Base-by-base conservation (phyloP, 164 flowering plant genomes). In the Chloranthus sessilifolius region DNA sequence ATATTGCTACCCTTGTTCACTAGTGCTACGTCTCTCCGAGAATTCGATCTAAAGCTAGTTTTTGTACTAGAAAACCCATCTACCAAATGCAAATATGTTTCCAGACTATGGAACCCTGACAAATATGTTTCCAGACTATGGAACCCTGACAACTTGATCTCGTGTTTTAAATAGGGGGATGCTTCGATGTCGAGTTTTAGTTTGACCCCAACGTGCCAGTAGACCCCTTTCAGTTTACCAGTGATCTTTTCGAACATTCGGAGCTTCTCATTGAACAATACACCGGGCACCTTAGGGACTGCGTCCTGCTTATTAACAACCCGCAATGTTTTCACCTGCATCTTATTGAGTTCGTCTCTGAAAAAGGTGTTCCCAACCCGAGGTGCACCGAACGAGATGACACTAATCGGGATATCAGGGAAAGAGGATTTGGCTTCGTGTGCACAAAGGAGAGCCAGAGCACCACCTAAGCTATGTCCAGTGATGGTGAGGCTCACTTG, bases 381-480 rank as follows among this genome's bases (percentile, higher is more conserved):
- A 0, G 95, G 95, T 0, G 78, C 80, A 0, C 74, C 95, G n/a
- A 78, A 85, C 0, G 89, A 73, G 31, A 85, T 20, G 14, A 80
- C 87, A 14, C 61, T 70, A 10, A 80, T 54, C 1, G 69, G 66
- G 0, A 80, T 52, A 25, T 34, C 52, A 0, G 82, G 79, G 24
- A 70, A 10, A 0, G 58, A 8, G 0, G 33, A 5, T 0, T 74
- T 78, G 1, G 79, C 78, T 26, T 85, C 81, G 15, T 80, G 63
- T 1, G 86, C 75, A 26, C 66, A 76, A 16, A 85, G 70, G 1
- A 80, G 73, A 25, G 81, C 82, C 46, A 81, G 48, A 8, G 94
- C 83, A 20, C 81, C 86, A 25, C 88, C 94, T 0, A 85, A 41
- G 58, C 95, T 80, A 25, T 85, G 95, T 3, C 95, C 89, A 0